Percentiles rank a stretch among this genome's conserved stretches.
Conservation (phyloP, 768 basidiomycete genomes). For the Suillus fuscotomentosus region DNA sequence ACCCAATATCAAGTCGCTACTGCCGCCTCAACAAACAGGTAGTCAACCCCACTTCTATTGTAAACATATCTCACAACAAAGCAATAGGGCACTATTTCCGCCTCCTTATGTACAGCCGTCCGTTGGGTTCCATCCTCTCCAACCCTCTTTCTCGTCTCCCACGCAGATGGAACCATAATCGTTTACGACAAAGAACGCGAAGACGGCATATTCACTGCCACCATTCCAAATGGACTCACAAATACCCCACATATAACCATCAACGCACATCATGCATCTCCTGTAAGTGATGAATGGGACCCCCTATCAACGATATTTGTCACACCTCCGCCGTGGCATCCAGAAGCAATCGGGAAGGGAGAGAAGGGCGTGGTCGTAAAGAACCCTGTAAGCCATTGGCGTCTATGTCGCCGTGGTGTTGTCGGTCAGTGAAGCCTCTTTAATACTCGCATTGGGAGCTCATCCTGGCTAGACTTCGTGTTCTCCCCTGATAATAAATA, state of each 20-base stretch:
- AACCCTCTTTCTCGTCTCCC: conserved; percentile 81
- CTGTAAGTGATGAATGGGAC: conserved; percentile 61
- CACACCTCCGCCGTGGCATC: conserved; percentile 72
- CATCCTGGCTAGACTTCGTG: conserved; percentile 63
- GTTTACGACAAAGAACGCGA: conserved; percentile 92
- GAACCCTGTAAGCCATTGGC: conserved; percentile 60
- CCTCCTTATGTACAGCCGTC: conserved; percentile 83
- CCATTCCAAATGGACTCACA: conserved; percentile 44
- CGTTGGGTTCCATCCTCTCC: conserved; percentile 83
- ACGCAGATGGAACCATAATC: conserved; percentile 86
- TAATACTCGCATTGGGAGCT: background rate
- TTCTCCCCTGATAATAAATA: conserved; percentile 93
- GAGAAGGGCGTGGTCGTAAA: conserved; percentile 73
- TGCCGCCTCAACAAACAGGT: conserved; percentile 88
- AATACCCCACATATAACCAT: conserved; percentile 26
- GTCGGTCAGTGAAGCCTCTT: conserved; percentile 41
- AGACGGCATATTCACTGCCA: conserved; percentile 71
- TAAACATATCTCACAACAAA: conserved; percentile 11
- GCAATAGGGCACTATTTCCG: conserved; percentile 69
- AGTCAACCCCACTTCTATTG: conserved; percentile 14
- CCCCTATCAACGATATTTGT: conserved; percentile 69
- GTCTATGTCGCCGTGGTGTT: conserved; percentile 62
- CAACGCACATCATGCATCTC: conserved; percentile 24
- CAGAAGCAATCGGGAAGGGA: conserved; percentile 44
- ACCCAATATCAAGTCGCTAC: conserved; percentile 78